phyloP scores from a whole-genome alignment of 2,329 filamentous ascomycete genomes.

The Apiospora malaysiana region DNA sequence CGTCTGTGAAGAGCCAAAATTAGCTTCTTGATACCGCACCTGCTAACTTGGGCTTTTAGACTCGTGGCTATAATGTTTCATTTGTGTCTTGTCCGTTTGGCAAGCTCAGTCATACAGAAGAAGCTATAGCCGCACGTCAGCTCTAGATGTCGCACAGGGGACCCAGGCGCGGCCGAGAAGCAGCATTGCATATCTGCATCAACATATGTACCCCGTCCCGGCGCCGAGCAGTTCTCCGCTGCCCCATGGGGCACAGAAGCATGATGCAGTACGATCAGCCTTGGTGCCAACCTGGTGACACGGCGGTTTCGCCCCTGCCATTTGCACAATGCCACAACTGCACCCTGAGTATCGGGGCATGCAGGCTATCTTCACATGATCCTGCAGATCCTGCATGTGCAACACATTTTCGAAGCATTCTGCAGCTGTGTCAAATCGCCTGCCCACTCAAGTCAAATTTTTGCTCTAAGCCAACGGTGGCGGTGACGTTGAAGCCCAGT shows the following conservation, averaged over 20 bases:
- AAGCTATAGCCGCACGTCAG: constrained; percentile 11
- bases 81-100: background rate
- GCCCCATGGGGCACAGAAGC: constrained; percentile 11
- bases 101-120: background rate
- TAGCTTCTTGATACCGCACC: background rate
- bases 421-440: constrained; percentile 7
- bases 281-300: constrained; percentile 7
- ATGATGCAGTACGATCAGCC: background rate
- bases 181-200: constrained; percentile 17
- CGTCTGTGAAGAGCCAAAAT: background rate
- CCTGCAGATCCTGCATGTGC: background rate
- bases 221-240: constrained; percentile 3
- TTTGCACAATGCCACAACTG: constrained; percentile 13
- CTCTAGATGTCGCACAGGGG: constrained; percentile 1
- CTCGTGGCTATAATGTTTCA: background rate
- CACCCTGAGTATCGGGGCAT: background rate
- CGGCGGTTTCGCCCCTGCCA: background rate
- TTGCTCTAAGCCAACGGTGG: background rate
- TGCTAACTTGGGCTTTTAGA: background rate
- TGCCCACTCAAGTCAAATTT: background rate
- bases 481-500: constrained; percentile 12
- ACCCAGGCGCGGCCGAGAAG: background rate
- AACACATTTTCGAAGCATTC: background rate
- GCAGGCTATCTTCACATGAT: constrained; percentile 10
- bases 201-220: constrained; percentile 1